Conservation (phyloP, 495 filamentous ascomycete genomes). For the Saxophila tyrrhenica region DNA sequence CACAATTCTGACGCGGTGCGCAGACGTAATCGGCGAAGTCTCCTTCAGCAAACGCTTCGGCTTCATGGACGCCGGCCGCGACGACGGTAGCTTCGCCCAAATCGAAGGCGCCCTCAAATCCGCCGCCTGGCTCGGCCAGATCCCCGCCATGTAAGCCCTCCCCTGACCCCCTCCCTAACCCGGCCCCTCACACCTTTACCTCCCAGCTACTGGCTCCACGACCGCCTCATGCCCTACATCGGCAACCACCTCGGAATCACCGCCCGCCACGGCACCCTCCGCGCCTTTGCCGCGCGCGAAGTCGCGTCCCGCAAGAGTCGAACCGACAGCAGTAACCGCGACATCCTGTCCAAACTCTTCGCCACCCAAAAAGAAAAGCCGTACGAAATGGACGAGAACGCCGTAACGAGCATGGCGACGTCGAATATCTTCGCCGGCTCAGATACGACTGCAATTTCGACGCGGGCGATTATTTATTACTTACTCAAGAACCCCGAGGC, state of each 20-base stretch:
- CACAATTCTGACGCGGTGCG: neutral
- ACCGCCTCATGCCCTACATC: slow-evolving; percentile 21
- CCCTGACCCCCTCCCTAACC: neutral
- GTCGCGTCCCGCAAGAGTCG: slow-evolving; percentile 19
- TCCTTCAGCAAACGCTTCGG: slow-evolving; percentile 27
- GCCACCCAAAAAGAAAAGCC: slow-evolving; percentile 24
- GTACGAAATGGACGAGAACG: slow-evolving; percentile 18
- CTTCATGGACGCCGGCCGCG: slow-evolving; percentile 24
- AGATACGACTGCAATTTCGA: slow-evolving; percentile 27
- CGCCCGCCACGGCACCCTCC: slow-evolving; percentile 25
- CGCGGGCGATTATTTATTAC: slow-evolving; percentile 26
- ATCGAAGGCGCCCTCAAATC: slow-evolving; percentile 20
- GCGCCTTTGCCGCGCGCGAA: slow-evolving; percentile 23
- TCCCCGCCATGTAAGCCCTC: slow-evolving; percentile 15
- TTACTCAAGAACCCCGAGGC: slow-evolving; percentile 23
- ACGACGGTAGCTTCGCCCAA: slow-evolving; percentile 25
- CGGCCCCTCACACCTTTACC: neutral
- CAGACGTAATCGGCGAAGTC: slow-evolving; percentile 28
- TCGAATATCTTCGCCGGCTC: slow-evolving; percentile 24
- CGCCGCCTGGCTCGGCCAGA: slow-evolving; percentile 26
- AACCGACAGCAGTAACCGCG: slow-evolving; percentile 19
- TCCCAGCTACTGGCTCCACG: slow-evolving; percentile 24
- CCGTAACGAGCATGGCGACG: slow-evolving; percentile 20
- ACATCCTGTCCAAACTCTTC: slow-evolving; percentile 23
- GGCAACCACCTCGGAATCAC: slow-evolving; percentile 26